Evolutionary conservation across 2,329 filamentous ascomycete species (phyloP).

Genomic region (Aureobasidium sp.): DNA sequence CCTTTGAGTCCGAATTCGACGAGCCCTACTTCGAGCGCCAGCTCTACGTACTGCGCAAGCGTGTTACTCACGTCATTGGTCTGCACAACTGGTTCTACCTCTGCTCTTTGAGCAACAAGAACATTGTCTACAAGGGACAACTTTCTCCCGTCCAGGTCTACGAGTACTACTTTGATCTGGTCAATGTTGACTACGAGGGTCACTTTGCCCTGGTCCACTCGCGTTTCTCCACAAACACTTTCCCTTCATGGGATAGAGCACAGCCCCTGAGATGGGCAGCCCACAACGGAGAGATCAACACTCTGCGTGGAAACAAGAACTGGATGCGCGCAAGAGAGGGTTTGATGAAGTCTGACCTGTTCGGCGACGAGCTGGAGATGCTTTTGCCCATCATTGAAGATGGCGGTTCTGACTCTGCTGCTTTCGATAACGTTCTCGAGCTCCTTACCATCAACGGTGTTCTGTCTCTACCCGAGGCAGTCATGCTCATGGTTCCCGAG

Average conservation of each 20-base stretch:
- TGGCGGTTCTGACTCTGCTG: constrained; percentile 90
- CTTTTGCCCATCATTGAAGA: constrained; percentile 95
- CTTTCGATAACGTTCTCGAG: constrained; percentile 95
- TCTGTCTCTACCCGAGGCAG: constrained; percentile 85
- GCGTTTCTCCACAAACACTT: constrained; percentile 96
- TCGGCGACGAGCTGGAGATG: constrained; percentile 81
- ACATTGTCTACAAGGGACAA: constrained; percentile 98
- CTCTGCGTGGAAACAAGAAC: constrained; percentile 94
- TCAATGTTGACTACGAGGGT: constrained; percentile 93
- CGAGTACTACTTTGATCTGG: constrained; percentile 93
- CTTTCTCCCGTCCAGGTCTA: constrained; percentile 91
- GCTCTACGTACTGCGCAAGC: constrained; percentile 89
- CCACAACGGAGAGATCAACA: constrained; percentile 98
- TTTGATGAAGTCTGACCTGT: constrained; percentile 85
- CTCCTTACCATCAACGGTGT: constrained; percentile 92
- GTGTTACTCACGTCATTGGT: constrained; percentile 86
- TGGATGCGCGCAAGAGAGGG: constrained; percentile 98
- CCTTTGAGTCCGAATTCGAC: constrained; percentile 73
- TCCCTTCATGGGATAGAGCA: constrained; percentile 95
- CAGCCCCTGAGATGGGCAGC: constrained; percentile 94
- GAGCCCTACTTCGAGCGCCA: constrained; percentile 83
- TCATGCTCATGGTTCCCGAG: constrained; percentile 98
- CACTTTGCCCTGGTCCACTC: constrained; percentile 97
- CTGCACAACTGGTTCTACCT: constrained; percentile 99
- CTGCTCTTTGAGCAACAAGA: constrained; percentile 92